Base-by-base conservation (phyloP, 441 rosid species). In the Daphne laureola region DNA sequence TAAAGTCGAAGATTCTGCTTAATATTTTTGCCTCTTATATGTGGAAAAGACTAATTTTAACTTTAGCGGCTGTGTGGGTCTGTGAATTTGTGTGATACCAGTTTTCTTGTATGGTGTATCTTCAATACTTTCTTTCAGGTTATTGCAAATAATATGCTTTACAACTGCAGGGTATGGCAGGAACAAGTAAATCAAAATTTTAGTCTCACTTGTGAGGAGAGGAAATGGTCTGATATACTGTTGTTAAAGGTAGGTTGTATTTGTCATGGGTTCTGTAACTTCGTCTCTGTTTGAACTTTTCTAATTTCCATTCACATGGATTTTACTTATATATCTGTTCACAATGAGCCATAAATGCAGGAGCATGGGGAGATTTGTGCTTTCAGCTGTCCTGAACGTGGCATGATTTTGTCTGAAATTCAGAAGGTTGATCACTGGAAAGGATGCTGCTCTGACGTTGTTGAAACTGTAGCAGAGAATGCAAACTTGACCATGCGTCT, bases 341-440 rank as follows among this genome's bases (percentile, higher is more conserved):
- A 41, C 16, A 50, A 18, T 41, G 50, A 45, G 38, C 45, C 27
- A 62, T 54, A 17, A 46, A 36, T 54, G 54, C 77, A 83, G 95
- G 88, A 81, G 43, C 60, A 25, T 46, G 88, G 81, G 63, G 63
- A 64, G 57, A 58, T 61, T 63, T 66, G 63, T 64, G 80, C 83
- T 41, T 81, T 83, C 69, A 57, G 57, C 51, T 87, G 91, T 67
- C 40, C 70, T 13, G 81, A 83, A 66, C 71, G 78, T 53, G 83
- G 76, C 57, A 57, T 52, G 63, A 60, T 83, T 58, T 56, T 77
- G 45, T 70, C 60, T 43, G 79, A 87, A 71, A 76, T 73, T 59
- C 74, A 67, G 49, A 83, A 79, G 63, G 68, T 83, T 53, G 82
- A 83, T 59, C 72, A 60, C 50, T 87, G 95, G 95, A 81, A 67